Evolutionary conservation across 2,329 filamentous ascomycete genomes (phyloP).

Genomic region (Shiraia sp.): DNA sequence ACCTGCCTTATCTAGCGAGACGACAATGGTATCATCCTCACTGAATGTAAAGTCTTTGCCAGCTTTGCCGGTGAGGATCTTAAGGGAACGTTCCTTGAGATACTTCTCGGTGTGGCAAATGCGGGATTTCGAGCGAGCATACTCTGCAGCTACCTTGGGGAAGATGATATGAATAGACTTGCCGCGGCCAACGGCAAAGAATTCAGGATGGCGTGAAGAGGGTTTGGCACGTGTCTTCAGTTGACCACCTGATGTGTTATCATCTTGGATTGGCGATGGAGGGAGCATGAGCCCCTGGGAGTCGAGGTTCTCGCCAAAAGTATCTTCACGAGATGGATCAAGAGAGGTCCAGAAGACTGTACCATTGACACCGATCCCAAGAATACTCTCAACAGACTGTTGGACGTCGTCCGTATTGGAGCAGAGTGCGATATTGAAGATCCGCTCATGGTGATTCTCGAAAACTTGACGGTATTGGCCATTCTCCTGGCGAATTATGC

Average conservation of each 20-base stretch:
- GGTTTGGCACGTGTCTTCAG: constrained; percentile 94
- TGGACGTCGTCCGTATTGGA: constrained; percentile 59
- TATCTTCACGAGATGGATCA: constrained; percentile 49
- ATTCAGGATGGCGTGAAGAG: constrained; percentile 86
- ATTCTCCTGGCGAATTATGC: constrained; percentile 92
- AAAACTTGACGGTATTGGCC: constrained; percentile 92
- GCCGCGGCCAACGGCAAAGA: constrained; percentile 92
- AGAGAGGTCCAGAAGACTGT: constrained; percentile 94
- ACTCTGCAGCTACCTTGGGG: constrained; percentile 59
- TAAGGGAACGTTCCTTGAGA: constrained; percentile 81
- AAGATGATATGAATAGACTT: constrained; percentile 92
- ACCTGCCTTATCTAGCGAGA: constrained; percentile 94
- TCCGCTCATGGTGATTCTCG: constrained; percentile 85
- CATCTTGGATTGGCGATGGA: constrained; percentile 81
- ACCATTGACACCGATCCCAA: constrained; percentile 91
- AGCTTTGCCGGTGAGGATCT: constrained; percentile 96
- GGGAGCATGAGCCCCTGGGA: constrained; percentile 87
- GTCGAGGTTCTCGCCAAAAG: constrained; percentile 78
- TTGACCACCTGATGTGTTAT: constrained; percentile 87
- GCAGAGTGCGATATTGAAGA: constrained; percentile 91
- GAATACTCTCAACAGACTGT: constrained; percentile 67
- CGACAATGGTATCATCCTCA: constrained; percentile 91
- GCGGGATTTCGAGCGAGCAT: constrained; percentile 56
- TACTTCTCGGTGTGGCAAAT: constrained; percentile 85
- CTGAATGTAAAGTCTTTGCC: constrained; percentile 98